Evolutionary conservation across 495 filamentous ascomycete species (phyloP).

Genomic region (Neurospora terricola): DNA sequence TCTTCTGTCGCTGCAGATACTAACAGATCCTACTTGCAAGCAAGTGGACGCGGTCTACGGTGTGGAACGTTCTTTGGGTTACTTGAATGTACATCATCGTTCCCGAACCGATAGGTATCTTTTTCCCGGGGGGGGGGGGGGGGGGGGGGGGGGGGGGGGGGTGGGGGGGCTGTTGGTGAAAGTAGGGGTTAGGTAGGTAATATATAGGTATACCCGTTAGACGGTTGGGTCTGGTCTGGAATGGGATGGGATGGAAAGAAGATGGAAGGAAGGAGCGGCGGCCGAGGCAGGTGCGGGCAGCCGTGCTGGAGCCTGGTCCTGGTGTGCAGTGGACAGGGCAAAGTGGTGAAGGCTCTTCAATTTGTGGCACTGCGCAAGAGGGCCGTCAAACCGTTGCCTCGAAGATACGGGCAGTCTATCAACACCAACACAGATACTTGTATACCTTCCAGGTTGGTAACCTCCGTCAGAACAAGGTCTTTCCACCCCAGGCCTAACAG

Average conservation of each 20-base stretch:
- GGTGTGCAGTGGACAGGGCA: background rate
- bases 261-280: background rate
- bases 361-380: background rate
- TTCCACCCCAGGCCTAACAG: background rate
- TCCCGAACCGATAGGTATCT: background rate
- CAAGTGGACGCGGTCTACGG: background rate
- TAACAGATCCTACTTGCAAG: background rate
- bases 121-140: no score
- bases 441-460: background rate
- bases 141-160: no score
- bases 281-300: background rate
- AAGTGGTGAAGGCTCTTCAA: background rate
- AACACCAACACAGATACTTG: background rate
- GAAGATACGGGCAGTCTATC: background rate
- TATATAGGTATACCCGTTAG: background rate
- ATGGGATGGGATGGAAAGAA: background rate
- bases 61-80: background rate
- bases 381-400: background rate
- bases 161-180: background rate
- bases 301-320: background rate
- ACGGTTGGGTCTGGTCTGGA: background rate
- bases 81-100: background rate
- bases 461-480: background rate
- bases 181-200: background rate
- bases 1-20: background rate